Evolutionary conservation across 305 asterid genomes (phyloP), one percentile per base, ranked within the genome.

Genomic region (Solanum chacoense): DNA sequence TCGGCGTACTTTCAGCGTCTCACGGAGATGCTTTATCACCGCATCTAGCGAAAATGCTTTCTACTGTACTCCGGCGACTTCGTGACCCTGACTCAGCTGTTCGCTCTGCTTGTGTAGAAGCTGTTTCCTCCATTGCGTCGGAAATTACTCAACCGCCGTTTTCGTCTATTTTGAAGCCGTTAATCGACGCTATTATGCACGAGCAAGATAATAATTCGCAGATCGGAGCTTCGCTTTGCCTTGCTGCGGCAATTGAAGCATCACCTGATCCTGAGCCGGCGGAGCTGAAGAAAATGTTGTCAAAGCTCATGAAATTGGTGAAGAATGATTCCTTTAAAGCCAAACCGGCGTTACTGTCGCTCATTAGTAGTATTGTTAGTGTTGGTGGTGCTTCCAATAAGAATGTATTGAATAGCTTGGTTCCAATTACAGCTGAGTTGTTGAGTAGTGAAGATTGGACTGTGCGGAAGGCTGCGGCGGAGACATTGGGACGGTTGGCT

Each of bases 1-100:
- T 97, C 45, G 86, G 94, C 72, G 89, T 95, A 7, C 93, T 97
- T 45, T 95, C 98, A 84, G 90, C 94, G 6, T 88, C 96, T 3
- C 99, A 96, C 90, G 98, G 99, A 5, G 96, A 95, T 87, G 95
- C 96, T 0, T 77, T 95, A 11, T 92, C 98, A 5, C 97, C 99
- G 0, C 95, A 97, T 89, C 71, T 95, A 32, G 75, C 96, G 4
- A 93, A 94, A 40, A 93, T 97, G 95, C 85, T 96, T 42, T 88
- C 96, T 31, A 75, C 97, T 92, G 95, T 97, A 87, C 90, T 95
- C 93, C 96, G 96, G 89, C 98, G 98, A 89, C 92, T 97, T 6
- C 98, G 97, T 18, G 98, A 97, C 84, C 92, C 95, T 11, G 99
- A 97, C 91, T 89, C 98, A 65, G 92, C 95, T 71, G 97, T 96